Evolutionary conservation across 116 monocot species (phyloP).

Genomic region (Trichopus zeylanicus): DNA sequence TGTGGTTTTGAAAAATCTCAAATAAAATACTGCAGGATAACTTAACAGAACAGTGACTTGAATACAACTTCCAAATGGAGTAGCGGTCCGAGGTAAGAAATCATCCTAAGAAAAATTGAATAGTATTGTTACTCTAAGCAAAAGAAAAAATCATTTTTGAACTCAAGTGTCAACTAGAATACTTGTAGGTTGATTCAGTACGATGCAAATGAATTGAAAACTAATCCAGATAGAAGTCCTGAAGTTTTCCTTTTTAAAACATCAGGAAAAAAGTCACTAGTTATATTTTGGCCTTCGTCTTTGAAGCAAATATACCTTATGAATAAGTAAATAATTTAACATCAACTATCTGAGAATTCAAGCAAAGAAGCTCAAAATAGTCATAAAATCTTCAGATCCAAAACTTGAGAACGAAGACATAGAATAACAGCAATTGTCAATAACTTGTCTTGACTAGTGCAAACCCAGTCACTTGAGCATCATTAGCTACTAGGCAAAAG

Average conservation of each 20-base stretch:
- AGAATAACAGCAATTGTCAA: neutral
- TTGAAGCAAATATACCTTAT: too few species aligned
- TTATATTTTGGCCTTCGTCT: too few species aligned
- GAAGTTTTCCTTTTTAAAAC: too few species aligned
- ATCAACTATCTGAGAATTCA: neutral
- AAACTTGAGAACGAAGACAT: neutral
- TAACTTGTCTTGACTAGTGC: neutral
- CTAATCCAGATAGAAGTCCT: too few species aligned
- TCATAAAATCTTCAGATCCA: too few species aligned
- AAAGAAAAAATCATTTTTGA: neutral
- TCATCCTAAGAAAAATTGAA: slow-evolving; percentile 55
- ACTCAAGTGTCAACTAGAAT: neutral
- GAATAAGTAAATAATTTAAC: too few species aligned
- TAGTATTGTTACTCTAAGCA: neutral
- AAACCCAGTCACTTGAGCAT: neutral
- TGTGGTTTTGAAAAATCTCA: too few species aligned
- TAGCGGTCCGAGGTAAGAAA: slow-evolving; percentile 91
- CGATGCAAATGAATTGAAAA: too few species aligned
- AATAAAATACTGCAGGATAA: neutral
- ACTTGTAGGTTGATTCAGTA: neutral
- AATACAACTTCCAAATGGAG: slow-evolving; percentile 92
- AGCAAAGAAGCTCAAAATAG: neutral
- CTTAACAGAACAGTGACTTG: slow-evolving; percentile 93
- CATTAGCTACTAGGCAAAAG: too few species aligned
- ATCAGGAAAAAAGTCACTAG: too few species aligned